Conservation (phyloP, 805 yeast species). For the Suhomyces pyralidae region DNA sequence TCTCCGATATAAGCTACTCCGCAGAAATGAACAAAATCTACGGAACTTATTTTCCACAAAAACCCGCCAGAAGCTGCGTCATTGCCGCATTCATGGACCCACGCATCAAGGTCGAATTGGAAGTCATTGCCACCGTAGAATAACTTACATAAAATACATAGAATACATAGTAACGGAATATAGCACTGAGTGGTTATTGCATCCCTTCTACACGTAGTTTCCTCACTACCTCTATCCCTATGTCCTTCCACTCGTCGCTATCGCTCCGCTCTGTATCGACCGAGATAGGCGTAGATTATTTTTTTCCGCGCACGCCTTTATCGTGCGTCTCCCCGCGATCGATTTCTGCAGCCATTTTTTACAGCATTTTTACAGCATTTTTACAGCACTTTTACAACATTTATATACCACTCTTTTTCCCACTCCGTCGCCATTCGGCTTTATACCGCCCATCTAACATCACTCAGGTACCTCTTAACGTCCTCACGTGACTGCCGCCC, state of each 20-base stretch:
- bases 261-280: background rate
- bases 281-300: too few species aligned
- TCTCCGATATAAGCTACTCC: conserved; percentile 42
- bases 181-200: too few species aligned
- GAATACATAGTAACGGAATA: too few species aligned
- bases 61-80: conserved; percentile 55
- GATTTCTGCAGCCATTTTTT: background rate
- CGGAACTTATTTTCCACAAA: conserved; percentile 41
- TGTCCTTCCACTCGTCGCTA: too few species aligned
- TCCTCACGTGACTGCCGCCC: background rate
- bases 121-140: conserved; percentile 42
- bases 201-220: too few species aligned
- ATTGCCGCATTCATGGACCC: conserved; percentile 51
- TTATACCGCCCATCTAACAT: background rate
- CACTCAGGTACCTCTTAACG: background rate
- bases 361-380: background rate
- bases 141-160: too few species aligned
- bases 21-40: conserved; percentile 46
- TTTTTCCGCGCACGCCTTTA: background rate
- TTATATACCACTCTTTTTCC: background rate
- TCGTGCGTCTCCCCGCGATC: background rate
- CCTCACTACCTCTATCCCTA: too few species aligned
- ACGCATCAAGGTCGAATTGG: conserved; percentile 50
- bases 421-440: background rate
- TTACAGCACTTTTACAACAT: background rate